Conservation (phyloP, 768 basidiomycete genomes). For the Crassisporium funariophilum region DNA sequence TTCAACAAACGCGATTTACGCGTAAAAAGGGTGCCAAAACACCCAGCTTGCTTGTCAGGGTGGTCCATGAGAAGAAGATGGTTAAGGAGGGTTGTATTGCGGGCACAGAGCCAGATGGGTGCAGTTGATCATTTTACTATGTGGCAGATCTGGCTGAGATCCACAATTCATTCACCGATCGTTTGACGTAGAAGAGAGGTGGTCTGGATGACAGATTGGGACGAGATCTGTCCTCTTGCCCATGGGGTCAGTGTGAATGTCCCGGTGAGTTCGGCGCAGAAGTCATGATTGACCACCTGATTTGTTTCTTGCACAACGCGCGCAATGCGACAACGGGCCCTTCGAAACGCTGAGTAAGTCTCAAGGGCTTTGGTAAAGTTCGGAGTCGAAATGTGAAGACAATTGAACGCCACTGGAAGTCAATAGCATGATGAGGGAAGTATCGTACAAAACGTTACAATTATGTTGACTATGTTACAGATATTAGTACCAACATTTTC, state of each 20-base stretch:
- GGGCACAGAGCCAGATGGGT: neutral
- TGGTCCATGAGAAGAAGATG: constrained; percentile 22
- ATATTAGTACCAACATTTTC: too few relatives aligned
- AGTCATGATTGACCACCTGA: neutral
- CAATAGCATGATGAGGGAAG: too few relatives aligned
- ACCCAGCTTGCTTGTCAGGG: constrained; percentile 29
- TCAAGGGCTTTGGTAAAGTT: too few relatives aligned
- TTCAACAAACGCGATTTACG: constrained; percentile 13
- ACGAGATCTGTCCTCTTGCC: neutral
- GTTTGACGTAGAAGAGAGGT: constrained; percentile 19
- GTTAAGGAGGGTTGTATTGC: constrained; percentile 7
- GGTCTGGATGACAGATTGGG: constrained; percentile 3
- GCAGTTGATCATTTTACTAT: constrained; percentile 14
- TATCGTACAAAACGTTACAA: too few relatives aligned
- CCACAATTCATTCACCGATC: constrained; percentile 22
- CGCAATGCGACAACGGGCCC: too few relatives aligned
- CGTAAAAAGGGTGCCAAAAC: constrained; percentile 35
- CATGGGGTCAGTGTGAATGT: constrained; percentile 5
- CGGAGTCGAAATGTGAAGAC: too few relatives aligned
- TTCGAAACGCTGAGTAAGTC: too few relatives aligned
- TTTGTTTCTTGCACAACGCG: too few relatives aligned
- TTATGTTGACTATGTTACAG: too few relatives aligned
- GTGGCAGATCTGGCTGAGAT: constrained; percentile 21
- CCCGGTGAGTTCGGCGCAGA: neutral
- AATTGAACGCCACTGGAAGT: too few relatives aligned